Base-by-base conservation (phyloP, 2,329 filamentous ascomycete genomes). In the Cladosporium velox region DNA sequence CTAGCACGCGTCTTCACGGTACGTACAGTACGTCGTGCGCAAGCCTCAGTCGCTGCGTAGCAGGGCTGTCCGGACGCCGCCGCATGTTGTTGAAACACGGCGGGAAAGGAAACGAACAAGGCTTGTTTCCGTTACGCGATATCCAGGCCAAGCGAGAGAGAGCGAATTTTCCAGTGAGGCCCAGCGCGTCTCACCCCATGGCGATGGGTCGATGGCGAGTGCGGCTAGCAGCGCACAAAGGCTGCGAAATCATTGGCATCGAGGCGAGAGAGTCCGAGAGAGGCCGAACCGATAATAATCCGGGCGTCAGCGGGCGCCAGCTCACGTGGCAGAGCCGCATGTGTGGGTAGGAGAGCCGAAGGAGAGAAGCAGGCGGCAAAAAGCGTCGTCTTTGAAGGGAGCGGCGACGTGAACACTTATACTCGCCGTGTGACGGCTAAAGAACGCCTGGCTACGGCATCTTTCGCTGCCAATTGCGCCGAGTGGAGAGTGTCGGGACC, bases 401-500 rank as follows among this genome's bases (percentile, higher is more conserved):
- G 34, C 32, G 55, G 55, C 55, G 55, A 26, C 55, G 34, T 35
- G 55, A 15, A 58, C 55, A 64, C 51, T 64, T 64, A 64, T 64
- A 64, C 51, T 64, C 61, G 26, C 30, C 49, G 51, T 57, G 38
- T 21, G 61, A 64, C 61, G 61, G 61, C 51, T 64, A 64, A 64
- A 51, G 32, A 49, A 64, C 34, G 61, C 61, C 61, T 57, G 51
- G 34, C 51, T 24, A 62, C 59, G 59, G 59, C 59, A 52, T 52
- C 47, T 52, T 52, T 62, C 59, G 59, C 59, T 52, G 44, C 30
- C 44, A 52, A 41, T 35, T 52, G 21, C 18, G 47, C 59, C 59
- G 59, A 62, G 59, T 64, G 61, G 61, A 64, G 61, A 52, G 32
- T 34, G 52, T 64, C 61, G 61, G 61, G 61, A 63, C 60, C 47